Conservation (phyloP, 345 rosid genomes). For the Eucalyptus urophylla region DNA sequence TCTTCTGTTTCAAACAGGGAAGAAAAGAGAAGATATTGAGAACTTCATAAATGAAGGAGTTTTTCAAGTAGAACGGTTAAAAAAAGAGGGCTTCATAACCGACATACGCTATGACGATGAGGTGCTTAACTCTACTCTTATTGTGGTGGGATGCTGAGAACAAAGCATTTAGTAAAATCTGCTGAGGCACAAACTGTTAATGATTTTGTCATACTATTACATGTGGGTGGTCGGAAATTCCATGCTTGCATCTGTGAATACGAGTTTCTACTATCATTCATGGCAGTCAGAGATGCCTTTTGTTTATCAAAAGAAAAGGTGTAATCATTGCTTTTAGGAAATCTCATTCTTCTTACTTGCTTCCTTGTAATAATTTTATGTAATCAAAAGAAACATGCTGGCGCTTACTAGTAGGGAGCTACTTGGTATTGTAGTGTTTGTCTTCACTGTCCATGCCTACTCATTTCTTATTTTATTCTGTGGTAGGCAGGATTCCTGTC, state of each 20-base stretch:
- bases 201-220: background rate
- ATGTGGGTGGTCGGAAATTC: background rate
- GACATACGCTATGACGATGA: conserved; percentile 77
- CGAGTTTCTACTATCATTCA: background rate
- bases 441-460: background rate
- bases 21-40: conserved; percentile 66
- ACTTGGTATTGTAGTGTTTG: background rate
- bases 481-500: background rate
- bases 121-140: conserved; percentile 23
- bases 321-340: background rate
- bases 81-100: conserved; percentile 84
- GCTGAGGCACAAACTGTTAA: background rate
- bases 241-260: background rate
- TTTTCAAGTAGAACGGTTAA: conserved; percentile 71
- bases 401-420: background rate
- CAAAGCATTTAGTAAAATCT: background rate
- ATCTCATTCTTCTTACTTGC: background rate
- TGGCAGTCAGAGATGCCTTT: background rate
- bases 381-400: background rate
- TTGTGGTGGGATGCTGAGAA: background rate
- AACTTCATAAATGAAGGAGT: conserved; percentile 82
- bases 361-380: background rate
- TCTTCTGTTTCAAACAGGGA: conserved; percentile 38
- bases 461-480: background rate
- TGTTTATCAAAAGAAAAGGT: background rate